Evolutionary conservation across 176 grass and related monocot genomes (phyloP).

Genomic region (Thalia dealbata): DNA sequence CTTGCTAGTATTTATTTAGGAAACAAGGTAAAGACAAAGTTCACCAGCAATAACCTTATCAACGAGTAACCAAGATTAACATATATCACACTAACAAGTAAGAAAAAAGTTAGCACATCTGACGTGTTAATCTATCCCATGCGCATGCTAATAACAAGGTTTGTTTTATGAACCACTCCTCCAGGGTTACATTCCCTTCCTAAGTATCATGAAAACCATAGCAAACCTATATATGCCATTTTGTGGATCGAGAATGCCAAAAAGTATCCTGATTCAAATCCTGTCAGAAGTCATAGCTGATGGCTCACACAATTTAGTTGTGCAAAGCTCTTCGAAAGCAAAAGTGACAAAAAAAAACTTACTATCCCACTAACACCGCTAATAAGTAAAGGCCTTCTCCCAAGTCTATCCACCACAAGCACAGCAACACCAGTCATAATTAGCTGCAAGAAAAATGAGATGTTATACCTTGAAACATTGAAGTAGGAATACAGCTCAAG

Average conservation of each 20-base stretch:
- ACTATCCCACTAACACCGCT: slow-evolving; percentile 93
- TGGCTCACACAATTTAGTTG: too few relatives aligned
- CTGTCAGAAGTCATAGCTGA: too few relatives aligned
- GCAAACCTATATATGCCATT: too few relatives aligned
- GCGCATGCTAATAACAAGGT: background rate
- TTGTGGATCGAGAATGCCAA: too few relatives aligned
- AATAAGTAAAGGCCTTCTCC: slow-evolving; percentile 90
- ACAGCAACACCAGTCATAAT: slow-evolving; percentile 88
- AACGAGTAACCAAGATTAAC: background rate
- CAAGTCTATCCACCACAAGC: slow-evolving; percentile 70
- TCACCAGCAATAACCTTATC: background rate
- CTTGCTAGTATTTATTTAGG: too few relatives aligned
- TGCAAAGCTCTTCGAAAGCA: too few relatives aligned
- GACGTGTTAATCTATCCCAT: too few relatives aligned
- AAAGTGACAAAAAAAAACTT: slow-evolving; percentile 15
- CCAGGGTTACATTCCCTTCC: too few relatives aligned
- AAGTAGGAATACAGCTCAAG: background rate
- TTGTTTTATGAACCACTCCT: background rate
- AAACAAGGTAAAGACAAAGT: background rate
- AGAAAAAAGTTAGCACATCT: too few relatives aligned
- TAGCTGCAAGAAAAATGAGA: slow-evolving; percentile 43
- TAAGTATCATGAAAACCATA: too few relatives aligned
- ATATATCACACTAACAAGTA: too few relatives aligned
- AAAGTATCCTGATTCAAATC: too few relatives aligned
- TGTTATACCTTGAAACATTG: background rate